These are phyloP conservation scores for Pisolithus orientalis DNA, from an alignment of 768 basidiomycete genomes.

Conservation along the genomic window DNA sequence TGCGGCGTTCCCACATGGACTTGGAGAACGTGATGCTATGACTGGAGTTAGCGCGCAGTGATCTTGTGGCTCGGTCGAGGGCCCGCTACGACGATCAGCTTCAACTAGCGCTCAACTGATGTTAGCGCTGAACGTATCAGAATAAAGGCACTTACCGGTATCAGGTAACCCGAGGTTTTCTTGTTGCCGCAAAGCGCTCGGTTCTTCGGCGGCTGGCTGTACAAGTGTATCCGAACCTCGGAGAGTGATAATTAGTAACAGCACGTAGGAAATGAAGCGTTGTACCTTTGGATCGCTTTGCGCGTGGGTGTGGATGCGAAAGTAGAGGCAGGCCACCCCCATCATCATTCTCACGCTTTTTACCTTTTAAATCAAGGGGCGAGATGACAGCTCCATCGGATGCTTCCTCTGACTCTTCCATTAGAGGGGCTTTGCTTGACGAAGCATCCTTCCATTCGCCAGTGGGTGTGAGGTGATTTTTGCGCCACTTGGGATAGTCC, in stretches of 20 bases:
- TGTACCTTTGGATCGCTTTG: not conserved
- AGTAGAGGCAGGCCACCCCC: not conserved
- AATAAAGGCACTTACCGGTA: too few relatives aligned
- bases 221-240: not conserved
- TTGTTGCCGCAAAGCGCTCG: too few relatives aligned
- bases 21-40: too few relatives aligned
- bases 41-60: too few relatives aligned
- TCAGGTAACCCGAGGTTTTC: too few relatives aligned
- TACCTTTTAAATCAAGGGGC: not conserved
- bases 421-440: not conserved
- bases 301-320: not conserved
- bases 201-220: too few relatives aligned
- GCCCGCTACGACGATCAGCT: too few relatives aligned
- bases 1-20: too few relatives aligned
- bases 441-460: slow-evolving; percentile 4
- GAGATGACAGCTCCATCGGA: not conserved
- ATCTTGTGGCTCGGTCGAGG: too few relatives aligned
- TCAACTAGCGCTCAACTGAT: too few relatives aligned
- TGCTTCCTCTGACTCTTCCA: not conserved
- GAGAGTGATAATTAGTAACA: not conserved
- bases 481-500: not conserved
- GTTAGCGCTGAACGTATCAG: too few relatives aligned
- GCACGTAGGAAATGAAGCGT: not conserved
- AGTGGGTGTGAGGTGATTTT: not conserved
- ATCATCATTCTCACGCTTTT: not conserved